Conservation (phyloP, 2,329 filamentous ascomycete species). For the Colletotrichum sp. region DNA sequence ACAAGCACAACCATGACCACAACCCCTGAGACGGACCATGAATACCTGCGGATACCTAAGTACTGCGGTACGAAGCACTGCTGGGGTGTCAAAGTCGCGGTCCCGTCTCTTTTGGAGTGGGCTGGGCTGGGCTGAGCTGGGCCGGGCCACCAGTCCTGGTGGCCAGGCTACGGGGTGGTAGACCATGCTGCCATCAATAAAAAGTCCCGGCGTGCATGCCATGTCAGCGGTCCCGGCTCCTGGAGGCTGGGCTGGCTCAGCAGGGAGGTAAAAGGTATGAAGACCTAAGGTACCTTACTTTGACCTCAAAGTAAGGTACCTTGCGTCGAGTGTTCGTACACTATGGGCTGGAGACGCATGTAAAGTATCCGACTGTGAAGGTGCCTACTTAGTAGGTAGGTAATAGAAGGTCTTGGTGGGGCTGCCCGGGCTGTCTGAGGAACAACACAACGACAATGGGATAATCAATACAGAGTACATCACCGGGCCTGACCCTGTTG, state of each 20-base stretch:
- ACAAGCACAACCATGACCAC: neutral
- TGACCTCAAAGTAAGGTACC: neutral
- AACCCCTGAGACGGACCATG: neutral
- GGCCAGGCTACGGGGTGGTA: neutral
- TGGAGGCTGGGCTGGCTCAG: neutral
- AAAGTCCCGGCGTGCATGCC: neutral
- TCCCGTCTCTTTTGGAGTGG: neutral
- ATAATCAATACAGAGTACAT: neutral
- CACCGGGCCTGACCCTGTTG: neutral
- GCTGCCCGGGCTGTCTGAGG: neutral
- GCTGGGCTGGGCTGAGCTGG: neutral
- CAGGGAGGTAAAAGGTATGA: neutral
- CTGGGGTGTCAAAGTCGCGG: neutral
- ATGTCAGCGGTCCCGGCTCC: neutral
- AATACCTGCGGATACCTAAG: neutral
- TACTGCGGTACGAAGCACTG: neutral
- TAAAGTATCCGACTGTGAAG: neutral
- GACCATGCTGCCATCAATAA: neutral
- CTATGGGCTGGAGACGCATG: neutral
- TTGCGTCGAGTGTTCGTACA: neutral
- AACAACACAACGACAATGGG: neutral
- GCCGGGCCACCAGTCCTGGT: neutral
- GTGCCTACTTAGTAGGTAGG: neutral
- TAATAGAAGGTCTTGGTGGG: neutral
- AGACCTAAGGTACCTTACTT: too few species aligned